Conservation (phyloP, 495 filamentous ascomycete species). For the Lentithecium fluviatile region DNA sequence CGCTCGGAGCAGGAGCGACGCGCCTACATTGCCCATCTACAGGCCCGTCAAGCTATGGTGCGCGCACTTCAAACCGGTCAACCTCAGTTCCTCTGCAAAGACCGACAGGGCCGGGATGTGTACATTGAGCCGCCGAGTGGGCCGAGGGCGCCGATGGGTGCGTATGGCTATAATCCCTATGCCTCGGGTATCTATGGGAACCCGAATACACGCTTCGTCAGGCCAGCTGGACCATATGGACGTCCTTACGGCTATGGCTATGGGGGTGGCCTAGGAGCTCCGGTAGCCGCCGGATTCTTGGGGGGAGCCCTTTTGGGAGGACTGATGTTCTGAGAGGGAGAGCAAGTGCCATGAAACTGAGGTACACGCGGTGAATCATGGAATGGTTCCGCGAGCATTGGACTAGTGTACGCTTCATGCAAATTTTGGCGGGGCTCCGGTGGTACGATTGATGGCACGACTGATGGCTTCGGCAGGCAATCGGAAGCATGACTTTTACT, state of each 20-base stretch:
- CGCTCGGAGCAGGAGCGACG: constrained; percentile 46
- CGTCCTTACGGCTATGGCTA: constrained; percentile 49
- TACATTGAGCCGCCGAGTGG: constrained; percentile 49
- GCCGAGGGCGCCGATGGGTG: constrained; percentile 27
- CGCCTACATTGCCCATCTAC: constrained; percentile 44
- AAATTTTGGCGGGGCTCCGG: no score
- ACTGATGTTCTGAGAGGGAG: constrained; percentile 32
- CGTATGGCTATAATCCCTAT: constrained; percentile 48
- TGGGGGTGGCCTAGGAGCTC: constrained; percentile 47
- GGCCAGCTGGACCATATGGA: constrained; percentile 47
- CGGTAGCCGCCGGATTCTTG: constrained; percentile 44
- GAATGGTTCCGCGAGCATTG: no score
- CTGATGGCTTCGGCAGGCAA: no score
- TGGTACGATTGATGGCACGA: no score
- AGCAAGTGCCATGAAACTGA: no score
- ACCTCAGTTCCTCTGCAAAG: constrained; percentile 50
- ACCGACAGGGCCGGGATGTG: constrained; percentile 48
- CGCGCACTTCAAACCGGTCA: constrained; percentile 46
- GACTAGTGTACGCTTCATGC: no score
- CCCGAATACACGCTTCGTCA: constrained; percentile 48
- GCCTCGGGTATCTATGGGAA: constrained; percentile 42
- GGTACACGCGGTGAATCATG: no score
- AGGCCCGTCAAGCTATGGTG: constrained; percentile 45
- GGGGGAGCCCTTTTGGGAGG: constrained; percentile 47
- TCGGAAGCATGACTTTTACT: no score